Evolutionary conservation across 805 yeast genomes (phyloP).

Genomic region (Starmerella riodocensis): DNA sequence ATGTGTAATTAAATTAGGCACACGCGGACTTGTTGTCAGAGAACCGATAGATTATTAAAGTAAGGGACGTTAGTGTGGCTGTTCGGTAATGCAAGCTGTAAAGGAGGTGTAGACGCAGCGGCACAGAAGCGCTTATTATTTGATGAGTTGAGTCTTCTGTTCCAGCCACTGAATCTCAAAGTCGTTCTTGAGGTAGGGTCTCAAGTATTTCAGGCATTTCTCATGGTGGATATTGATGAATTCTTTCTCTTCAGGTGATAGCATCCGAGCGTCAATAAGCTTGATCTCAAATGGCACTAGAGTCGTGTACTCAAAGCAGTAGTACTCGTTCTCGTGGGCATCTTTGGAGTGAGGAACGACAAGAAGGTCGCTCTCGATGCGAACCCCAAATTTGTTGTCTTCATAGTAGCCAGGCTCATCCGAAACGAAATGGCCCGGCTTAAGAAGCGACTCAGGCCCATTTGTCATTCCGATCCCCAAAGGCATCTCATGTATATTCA

Average conservation of each 20-base stretch:
- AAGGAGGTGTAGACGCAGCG: no score
- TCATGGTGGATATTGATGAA: conserved; percentile 61
- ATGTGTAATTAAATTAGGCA: no score
- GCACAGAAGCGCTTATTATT: no score
- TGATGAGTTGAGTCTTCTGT: conserved; percentile 5
- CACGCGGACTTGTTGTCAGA: no score
- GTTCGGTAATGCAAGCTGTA: no score
- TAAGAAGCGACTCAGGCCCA: conserved; percentile 39
- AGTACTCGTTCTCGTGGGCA: conserved; percentile 44
- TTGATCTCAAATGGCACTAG: conserved; percentile 68
- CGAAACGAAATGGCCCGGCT: conserved; percentile 63
- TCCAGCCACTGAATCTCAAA: conserved; percentile 55
- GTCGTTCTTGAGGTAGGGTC: conserved; percentile 36
- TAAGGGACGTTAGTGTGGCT: no score
- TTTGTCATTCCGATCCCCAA: conserved; percentile 47
- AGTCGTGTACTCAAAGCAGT: conserved; percentile 71
- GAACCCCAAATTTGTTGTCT: conserved; percentile 79
- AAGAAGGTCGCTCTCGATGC: conserved; percentile 76
- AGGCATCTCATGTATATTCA: conserved; percentile 92
- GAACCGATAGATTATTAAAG: no score
- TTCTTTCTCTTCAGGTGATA: conserved; percentile 46
- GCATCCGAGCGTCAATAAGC: conserved; percentile 48
- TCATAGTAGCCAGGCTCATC: conserved; percentile 94
- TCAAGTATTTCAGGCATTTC: conserved; percentile 42
- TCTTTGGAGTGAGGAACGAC: conserved; percentile 34